Base-by-base conservation (phyloP, 352 stramenopile genomes). In the Phytophthora pinifolia region DNA sequence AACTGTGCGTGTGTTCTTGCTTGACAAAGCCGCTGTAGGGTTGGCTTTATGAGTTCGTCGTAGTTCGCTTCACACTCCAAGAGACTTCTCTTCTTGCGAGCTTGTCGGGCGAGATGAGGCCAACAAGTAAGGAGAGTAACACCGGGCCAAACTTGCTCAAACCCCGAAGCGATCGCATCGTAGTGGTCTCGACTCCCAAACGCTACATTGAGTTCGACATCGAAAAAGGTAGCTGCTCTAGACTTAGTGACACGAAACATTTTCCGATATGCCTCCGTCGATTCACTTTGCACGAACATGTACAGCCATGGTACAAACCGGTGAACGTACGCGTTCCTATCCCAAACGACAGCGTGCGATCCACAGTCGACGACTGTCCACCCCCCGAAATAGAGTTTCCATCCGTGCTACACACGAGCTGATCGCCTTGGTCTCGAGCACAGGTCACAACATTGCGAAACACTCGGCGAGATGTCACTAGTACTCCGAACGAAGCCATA, bases 321-420 rank as follows among this genome's bases (percentile, higher is more conserved):
- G n/a, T 44, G 37, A 10, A 44, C n/a, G 17, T 30, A 44, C n/a
- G 27, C 13, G 6, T 29, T 29, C 20, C 17, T 12, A 8, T 3
- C 17, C 37, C 37, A 2, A 17, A 44, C 20, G 5, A 14, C 6
- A 6, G 15, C 17, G 10, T 14, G 8, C 2, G 37, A 9, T 13
- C 37, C 37, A 30, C 37, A 44, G 7, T 44, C 29, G 27, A 49
- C 18, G 12, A 37, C 42, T 22, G 42, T 49, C 42, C 42, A 35
- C 8, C 42, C 22, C 1, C 42, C 42, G 17, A 49, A 49, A 12
- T 49, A 15, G 5, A 46, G 13, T 43, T 43, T 43, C 36, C 36
- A 9, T 43, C 36, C 12, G 36, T 43, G 12, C 15, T 29, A 25
- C 36, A 43, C 1, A 22, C 17, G 5, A 43, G 36, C 36, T 25